phyloP scores from a whole-genome alignment of 257 asterid genomes.

The Scutellaria baicalensis region DNA sequence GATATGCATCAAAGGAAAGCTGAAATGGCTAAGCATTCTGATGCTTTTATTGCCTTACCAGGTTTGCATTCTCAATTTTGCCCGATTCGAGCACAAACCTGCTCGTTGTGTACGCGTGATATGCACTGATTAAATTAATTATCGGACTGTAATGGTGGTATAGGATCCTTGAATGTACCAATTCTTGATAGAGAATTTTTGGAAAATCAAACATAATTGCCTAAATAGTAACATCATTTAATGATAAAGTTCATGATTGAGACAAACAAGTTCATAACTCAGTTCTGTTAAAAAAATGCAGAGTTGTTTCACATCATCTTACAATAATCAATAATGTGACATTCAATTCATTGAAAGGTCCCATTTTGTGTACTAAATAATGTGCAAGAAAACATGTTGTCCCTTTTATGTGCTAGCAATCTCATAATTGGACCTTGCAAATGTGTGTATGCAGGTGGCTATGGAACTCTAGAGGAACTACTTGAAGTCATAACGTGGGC shows the following conservation, averaged over 20 bases:
- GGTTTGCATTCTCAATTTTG: slow-evolving; percentile 31
- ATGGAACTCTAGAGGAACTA: slow-evolving; percentile 95
- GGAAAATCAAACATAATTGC: too few species aligned
- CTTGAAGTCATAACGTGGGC: slow-evolving; percentile 99
- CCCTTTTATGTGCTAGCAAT: too few species aligned
- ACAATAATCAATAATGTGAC: too few species aligned
- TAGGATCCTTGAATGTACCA: too few species aligned
- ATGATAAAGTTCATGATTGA: slow-evolving; percentile 2
- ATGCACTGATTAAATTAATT: too few species aligned
- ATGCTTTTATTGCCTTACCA: slow-evolving; percentile 99
- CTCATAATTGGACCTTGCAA: not conserved
- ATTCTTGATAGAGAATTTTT: not conserved
- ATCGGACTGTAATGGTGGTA: too few species aligned
- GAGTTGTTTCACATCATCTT: too few species aligned
- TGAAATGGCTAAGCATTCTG: slow-evolving; percentile 92
- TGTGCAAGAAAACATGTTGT: not conserved
- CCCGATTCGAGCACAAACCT: not conserved
- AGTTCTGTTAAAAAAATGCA: not conserved
- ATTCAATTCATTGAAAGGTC: not conserved
- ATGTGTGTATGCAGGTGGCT: slow-evolving; percentile 60
- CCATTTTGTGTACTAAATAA: not conserved
- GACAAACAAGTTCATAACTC: slow-evolving; percentile 7
- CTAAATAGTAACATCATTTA: too few species aligned
- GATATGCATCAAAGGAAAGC: slow-evolving; percentile 99
- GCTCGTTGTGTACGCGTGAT: too few species aligned